Base-by-base conservation (phyloP, 2,329 filamentous ascomycete species). In the Emydomyces testavorans region DNA sequence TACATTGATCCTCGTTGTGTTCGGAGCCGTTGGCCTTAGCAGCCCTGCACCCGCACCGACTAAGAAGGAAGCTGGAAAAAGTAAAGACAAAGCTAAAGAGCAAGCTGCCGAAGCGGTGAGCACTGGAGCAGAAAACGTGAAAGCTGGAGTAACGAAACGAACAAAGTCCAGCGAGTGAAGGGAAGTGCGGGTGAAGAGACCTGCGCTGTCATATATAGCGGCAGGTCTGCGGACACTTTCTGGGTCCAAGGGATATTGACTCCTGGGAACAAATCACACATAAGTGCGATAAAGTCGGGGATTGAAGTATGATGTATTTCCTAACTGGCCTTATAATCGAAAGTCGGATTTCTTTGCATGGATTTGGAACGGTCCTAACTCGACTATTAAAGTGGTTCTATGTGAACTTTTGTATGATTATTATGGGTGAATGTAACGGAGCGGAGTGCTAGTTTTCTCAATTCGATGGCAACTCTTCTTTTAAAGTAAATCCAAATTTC, bases 1-100 rank as follows among this genome's bases (percentile, higher is more conserved):
- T 49, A 80, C 83, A 41, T 62, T 92, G 56, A 64, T 94, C 52
- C 79, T 82, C 56, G 59, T 94, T 54, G 68, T 93, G 54, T 69
- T 84, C 53, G 76, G 78, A 57, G 70, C 84, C 54, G 67, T 90
- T 59, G 74, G 77, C 56, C 67, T 79, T 54, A 78, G 79, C 58
- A 74, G 75, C 59, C 74, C 77, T 53, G 70, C 72, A 41, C 69
- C 85, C 36, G 76, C 84, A 38, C 78, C 84, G 55, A 75, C 74
- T 63, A 83, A 85, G 66, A 84, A 84, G 55, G 77, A 83, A 58
- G 80, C 82, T 64, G 79, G 76, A 61, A 87, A 94, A 80, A 80
- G 84, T 69, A 75, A 78, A 45, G 84, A 80, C 13, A 64, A 66
- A 43, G 70, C 69, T 52, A 80, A 71, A 61, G 69, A 72, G 54